Evolutionary conservation across 805 yeast genomes (phyloP), one percentile per base, ranked within the genome.

Genomic region (Wickerhamomyces pijperi): DNA sequence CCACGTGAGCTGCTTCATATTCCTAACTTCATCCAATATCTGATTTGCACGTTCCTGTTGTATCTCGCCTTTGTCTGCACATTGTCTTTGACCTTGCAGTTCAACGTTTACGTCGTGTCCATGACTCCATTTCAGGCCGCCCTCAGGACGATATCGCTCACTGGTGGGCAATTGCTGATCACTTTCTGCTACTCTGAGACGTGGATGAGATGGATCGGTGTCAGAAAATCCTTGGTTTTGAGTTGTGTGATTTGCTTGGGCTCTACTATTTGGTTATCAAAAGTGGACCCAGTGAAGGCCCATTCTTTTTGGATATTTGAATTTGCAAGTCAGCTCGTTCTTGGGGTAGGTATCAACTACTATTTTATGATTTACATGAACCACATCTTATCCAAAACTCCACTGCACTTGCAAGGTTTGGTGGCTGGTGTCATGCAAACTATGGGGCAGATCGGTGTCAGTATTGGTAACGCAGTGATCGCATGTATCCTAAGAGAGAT

Each of bases 381-480:
- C 25, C 52, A 59, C 4, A 46, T 64, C 8, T 49, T 55, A 42
- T 34, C 52, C 34, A 36, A 54, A 17, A 57, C 68, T 8, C 70
- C 72, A 0, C 35, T 47, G 4, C 59, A 61, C 37, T 42, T 61
- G 14, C 69, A 65, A 38, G 70, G 68, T 15, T 58, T 61, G 21
- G 64, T 65, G 3, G 41, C 61, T 6, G 71, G 66, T 1, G 44
- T 64, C 6, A 49, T 55, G 28, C 61, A 56, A 41, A 61, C 69
- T 1, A 41, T 50, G 13, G 59, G 58, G 1, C 70, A 65, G 46
- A 40, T 63, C 20, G 63, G 62, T 1, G 40, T 50, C 19, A 47
- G 60, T 35, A 25, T 61, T n/a, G 56, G 58, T 1, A 45, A 50
- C 29, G 56, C 65, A 5, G 38, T 58, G 9, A 25, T 49, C 2